These are phyloP conservation scores for Leccinum idahoense DNA, from an alignment of 1,284 basidiomycete genomes.

Conservation along the genomic window DNA sequence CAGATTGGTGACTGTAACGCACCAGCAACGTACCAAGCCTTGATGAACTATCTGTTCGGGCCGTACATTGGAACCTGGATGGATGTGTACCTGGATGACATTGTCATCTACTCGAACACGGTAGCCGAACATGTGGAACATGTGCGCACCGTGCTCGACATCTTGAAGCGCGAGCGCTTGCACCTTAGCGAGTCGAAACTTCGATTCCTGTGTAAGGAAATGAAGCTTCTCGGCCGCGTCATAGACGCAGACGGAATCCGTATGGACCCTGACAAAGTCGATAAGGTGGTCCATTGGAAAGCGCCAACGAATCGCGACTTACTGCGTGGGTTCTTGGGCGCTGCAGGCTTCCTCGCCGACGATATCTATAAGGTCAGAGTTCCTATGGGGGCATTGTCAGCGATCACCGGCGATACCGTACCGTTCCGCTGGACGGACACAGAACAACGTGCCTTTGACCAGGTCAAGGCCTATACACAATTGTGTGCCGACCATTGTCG, in stretches of 20 bases:
- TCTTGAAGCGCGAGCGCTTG: conserved; percentile 17
- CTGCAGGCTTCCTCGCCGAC: conserved; percentile 29
- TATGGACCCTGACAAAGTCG: conserved; percentile 36
- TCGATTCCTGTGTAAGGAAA: not conserved
- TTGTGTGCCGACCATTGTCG: conserved; percentile 17
- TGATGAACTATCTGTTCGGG: conserved; percentile 32
- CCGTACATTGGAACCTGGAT: no score
- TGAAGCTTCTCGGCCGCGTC: conserved; percentile 31
- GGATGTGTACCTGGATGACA: no score
- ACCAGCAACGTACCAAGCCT: conserved; percentile 20
- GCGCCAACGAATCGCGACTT: conserved; percentile 22
- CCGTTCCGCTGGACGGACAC: conserved; percentile 31
- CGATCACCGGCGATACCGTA: conserved; percentile 20
- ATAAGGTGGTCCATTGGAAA: conserved; percentile 31
- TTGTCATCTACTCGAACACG: no score
- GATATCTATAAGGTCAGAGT: conserved; percentile 24
- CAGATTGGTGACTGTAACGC: conserved; percentile 31
- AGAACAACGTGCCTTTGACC: conserved; percentile 32
- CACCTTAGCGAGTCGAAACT: conserved; percentile 30
- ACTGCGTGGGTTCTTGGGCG: conserved; percentile 28
- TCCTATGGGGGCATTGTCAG: conserved; percentile 30
- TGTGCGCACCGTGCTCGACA: no score
- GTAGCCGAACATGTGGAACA: no score
- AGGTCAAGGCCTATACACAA: conserved; percentile 27
- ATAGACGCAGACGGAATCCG: conserved; percentile 33